These are phyloP conservation scores for Zygoascus bituminiphila DNA, from an alignment of 805 yeast species.

Conservation along the genomic window DNA sequence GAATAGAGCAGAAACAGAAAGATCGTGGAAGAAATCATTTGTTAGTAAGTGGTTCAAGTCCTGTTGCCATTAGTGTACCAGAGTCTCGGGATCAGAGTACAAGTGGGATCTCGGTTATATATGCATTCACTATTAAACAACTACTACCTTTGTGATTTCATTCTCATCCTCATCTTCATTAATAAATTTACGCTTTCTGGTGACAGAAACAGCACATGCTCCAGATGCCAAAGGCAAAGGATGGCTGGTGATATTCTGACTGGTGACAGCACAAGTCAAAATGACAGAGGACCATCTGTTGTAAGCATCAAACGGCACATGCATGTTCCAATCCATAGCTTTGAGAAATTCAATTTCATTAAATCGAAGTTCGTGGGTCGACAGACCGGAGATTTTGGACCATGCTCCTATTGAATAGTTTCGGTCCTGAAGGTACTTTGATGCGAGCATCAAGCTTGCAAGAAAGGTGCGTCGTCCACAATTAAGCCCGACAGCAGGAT, in stretches of 20 bases:
- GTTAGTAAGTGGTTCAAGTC: too few relatives aligned
- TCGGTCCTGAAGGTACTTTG: slow-evolving; percentile 66
- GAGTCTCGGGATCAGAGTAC: too few relatives aligned
- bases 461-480: slow-evolving; percentile 65
- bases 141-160: neutral
- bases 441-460: slow-evolving; percentile 59
- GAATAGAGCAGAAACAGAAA: too few relatives aligned
- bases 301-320: slow-evolving; percentile 42
- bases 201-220: neutral
- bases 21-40: too few relatives aligned
- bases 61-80: too few relatives aligned
- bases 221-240: neutral
- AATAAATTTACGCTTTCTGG: neutral
- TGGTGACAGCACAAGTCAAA: neutral
- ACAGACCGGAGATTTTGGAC: slow-evolving; percentile 65
- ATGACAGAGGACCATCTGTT: slow-evolving; percentile 32
- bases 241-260: neutral
- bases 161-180: neutral
- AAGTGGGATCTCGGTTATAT: too few relatives aligned
- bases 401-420: slow-evolving; percentile 63
- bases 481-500: slow-evolving; percentile 9
- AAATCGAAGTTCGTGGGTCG: slow-evolving; percentile 39
- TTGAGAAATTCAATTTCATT: slow-evolving; percentile 49
- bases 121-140: neutral
- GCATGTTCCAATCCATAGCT: slow-evolving; percentile 48